These are phyloP conservation scores for Trametes cingulata DNA, from an alignment of 768 basidiomycete species.

Conservation along the genomic window DNA sequence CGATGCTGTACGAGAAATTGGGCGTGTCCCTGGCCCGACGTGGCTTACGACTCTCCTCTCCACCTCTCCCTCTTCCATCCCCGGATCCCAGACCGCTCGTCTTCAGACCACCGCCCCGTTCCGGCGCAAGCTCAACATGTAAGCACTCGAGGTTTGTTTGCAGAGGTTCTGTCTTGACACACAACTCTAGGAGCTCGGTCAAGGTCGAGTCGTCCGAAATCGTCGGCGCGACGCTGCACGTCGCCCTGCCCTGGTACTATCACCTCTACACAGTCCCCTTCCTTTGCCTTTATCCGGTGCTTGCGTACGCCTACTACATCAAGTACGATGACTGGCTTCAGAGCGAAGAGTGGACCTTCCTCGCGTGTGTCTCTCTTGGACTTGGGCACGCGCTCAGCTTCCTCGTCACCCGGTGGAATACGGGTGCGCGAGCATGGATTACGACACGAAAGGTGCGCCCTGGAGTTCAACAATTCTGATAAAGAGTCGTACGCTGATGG, in stretches of 20 bases:
- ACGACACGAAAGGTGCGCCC: constrained; percentile 69
- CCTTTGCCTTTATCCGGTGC: constrained; percentile 76
- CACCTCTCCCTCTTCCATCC: neutral
- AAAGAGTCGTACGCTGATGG: neutral
- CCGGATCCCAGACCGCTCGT: neutral
- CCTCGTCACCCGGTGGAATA: constrained; percentile 87
- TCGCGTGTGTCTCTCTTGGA: constrained; percentile 83
- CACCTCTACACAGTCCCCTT: constrained; percentile 79
- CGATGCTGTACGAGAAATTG: constrained; percentile 5
- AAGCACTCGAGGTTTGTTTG: neutral
- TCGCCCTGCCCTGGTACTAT: constrained; percentile 35
- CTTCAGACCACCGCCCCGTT: constrained; percentile 1
- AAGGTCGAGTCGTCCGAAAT: constrained; percentile 39
- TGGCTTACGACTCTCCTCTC: constrained; percentile 16
- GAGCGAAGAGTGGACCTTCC: constrained; percentile 97
- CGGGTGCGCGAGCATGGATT: constrained; percentile 73
- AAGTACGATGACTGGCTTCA: constrained; percentile 89
- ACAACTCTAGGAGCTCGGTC: constrained; percentile 33
- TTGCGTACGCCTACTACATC: constrained; percentile 90
- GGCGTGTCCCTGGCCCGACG: constrained; percentile 17
- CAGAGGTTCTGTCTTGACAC: too few species aligned
- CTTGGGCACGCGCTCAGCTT: constrained; percentile 91
- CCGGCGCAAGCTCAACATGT: constrained; percentile 10
- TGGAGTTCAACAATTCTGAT: neutral
- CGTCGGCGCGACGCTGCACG: constrained; percentile 36